Evolutionary conservation across 192 early-diverging fungal species (phyloP), one percentile per base, ranked within the genome.

Genomic region (Lunasporangiospora selenospora): DNA sequence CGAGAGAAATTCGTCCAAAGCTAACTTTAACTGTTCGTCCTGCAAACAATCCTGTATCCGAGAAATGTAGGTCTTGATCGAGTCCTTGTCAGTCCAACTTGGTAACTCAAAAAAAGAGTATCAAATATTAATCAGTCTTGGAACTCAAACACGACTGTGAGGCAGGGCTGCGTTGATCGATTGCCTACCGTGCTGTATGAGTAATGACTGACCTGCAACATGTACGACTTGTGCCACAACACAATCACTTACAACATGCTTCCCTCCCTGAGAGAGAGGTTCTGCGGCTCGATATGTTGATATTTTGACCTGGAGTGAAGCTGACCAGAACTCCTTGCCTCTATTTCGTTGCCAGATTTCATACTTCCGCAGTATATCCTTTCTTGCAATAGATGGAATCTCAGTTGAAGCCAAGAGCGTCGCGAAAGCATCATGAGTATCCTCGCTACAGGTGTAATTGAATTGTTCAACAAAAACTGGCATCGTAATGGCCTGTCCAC

Each of bases 341-440:
- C 32, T 51, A 18, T 31, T 51, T n/a, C 54, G 54, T 27, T 29
- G 54, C 54, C 24, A 44, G 8, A 56, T 42, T 15, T 56, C 54
- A 29, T 56, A 39, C 31, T 56, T 56, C 30, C 31, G 39, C 39
- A 43, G 23, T 42, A 56, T 38, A 30, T 40, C 32, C 0, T 9
- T 30, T 56, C 40, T 3, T 44, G 1, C 27, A 56, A 26, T 26
- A 43, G 30, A 31, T 40, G 36, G 29, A 42, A 56, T 44, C n/a
- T 56, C 54, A 41, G 54, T 56, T 56, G 54, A 56, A 43, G 37
- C 27, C 24, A 56, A 43, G 41, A 56, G 40, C 18, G 27, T 29
- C 39, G 32, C 10, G 30, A 56, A 56, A 41, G 54, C 27, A 3
- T 56, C 54, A 31, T 56, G 54, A 40, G 54, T 40, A n/a, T 56